These are phyloP conservation scores for Chlorella sp. DNA, from an alignment of 139 green algal genomes.

Conservation along the genomic window DNA sequence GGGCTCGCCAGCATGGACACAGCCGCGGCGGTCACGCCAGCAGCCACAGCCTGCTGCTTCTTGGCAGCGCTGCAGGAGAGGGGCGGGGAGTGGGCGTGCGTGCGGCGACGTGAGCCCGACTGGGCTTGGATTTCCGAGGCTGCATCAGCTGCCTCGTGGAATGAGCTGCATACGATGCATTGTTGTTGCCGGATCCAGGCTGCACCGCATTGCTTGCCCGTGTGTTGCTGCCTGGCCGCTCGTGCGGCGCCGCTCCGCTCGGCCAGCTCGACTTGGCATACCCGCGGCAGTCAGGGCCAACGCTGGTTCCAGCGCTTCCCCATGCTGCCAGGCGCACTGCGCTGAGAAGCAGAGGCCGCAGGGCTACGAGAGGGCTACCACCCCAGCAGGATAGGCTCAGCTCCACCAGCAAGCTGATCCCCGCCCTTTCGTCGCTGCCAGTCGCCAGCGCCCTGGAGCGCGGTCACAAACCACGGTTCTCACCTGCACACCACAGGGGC, in stretches of 20 bases:
- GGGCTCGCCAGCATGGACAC: constrained; percentile 69
- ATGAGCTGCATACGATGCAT: background rate
- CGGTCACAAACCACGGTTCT: background rate
- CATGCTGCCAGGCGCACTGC: background rate
- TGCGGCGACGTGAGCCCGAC: background rate
- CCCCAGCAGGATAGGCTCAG: background rate
- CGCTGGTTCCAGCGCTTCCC: background rate
- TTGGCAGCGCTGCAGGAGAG: constrained; percentile 5
- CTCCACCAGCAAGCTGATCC: background rate
- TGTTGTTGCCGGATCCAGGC: background rate
- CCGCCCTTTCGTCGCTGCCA: background rate
- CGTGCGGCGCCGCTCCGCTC: no score
- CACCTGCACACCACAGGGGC: constrained; percentile 44
- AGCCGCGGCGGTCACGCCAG: constrained; percentile 64
- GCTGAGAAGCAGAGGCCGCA: background rate
- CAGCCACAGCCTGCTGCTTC: constrained; percentile 58
- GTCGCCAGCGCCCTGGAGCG: background rate
- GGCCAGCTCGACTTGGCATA: no score
- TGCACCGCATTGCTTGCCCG: background rate
- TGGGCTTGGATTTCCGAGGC: background rate
- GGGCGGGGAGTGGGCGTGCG: background rate
- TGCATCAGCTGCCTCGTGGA: background rate
- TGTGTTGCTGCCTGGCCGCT: background rate
- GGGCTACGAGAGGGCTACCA: background rate
- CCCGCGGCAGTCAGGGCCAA: no score